Evolutionary conservation across 768 basidiomycete genomes (phyloP), one percentile per base, ranked within the genome.

Genomic region (Dictyophora rubrovolvata): DNA sequence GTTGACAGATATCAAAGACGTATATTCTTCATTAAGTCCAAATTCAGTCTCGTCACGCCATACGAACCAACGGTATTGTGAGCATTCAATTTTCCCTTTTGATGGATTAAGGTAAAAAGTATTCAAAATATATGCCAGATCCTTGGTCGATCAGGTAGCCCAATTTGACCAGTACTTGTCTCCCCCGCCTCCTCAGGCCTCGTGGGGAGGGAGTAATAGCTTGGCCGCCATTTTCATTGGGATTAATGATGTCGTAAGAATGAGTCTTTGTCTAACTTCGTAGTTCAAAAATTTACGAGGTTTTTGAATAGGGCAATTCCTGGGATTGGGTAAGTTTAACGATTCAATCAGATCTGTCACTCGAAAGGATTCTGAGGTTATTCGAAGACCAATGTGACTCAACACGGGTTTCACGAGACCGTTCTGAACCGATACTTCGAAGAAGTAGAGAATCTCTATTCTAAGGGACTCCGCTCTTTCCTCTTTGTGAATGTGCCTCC

Each of bases 401-500:
- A 71, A 51, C 33, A 55, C 23, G 68, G 61, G 22, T 74, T 74
- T 66, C 70, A 73, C 60, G 61, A 62, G 14, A 63, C 64, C 12
- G 61, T 74, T 36, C 70, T 74, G 68, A 60, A 66, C 23, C 60
- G 70, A 48, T 63, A 73, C 33, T 73, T 74, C 62, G 64, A 65
- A 51, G 72, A 73, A 62, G 70, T 72, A 34, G 79, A 81, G 47
- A 71, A 73, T 14, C 71, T 81, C 18, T 76, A 78, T 65, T 55
- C 66, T 1, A 66, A 71, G 73, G 77, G 80, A 68, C 59, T 70
- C 60, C 60, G 66, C 56, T 56, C 72, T 64, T 74, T 73, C 67
- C 65, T 74, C 18, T 73, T 74, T 67, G 60, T 73, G 36, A 72
- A 71, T n/a, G 72, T 74, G 2, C 73, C 73, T 2, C 72, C 73